Evolutionary conservation across 257 asterid species (phyloP).

Genomic region (Apocynum venetum): DNA sequence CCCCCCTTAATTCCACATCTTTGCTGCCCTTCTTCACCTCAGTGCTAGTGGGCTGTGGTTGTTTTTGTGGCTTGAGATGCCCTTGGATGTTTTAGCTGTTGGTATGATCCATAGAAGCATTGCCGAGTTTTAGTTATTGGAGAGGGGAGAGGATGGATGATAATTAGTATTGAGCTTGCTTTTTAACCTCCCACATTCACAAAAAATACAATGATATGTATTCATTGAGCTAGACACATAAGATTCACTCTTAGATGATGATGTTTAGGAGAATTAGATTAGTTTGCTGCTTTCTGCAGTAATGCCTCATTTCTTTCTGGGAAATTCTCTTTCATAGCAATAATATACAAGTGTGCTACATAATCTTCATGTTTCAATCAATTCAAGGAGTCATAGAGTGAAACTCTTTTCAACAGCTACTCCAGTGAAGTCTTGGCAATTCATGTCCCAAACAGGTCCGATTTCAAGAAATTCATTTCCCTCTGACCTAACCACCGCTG

Average conservation of each 20-base stretch:
- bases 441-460: not conserved
- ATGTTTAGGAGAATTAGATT: not conserved
- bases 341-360: not conserved
- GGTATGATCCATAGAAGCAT: not conserved
- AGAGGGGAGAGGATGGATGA: not conserved
- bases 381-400: not conserved
- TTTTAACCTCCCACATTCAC: not conserved
- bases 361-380: not conserved
- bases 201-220: not conserved
- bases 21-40: too few relatives aligned
- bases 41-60: slow-evolving; percentile 1
- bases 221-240: not conserved
- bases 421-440: not conserved
- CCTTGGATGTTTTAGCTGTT: not conserved
- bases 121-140: not conserved
- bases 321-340: not conserved
- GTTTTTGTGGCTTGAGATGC: not conserved
- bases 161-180: not conserved
- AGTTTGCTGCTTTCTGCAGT: too few relatives aligned
- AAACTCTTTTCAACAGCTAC: not conserved
- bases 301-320: not conserved
- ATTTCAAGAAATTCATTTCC: not conserved
- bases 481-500: not conserved
- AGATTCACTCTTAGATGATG: not conserved
- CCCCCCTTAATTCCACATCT: not conserved